A percentile compares a stretch with the other conserved stretches of the same genome.
phyloP scores from a whole-genome alignment of 1,284 basidiomycete species.

The Polyporus tsugae region DNA sequence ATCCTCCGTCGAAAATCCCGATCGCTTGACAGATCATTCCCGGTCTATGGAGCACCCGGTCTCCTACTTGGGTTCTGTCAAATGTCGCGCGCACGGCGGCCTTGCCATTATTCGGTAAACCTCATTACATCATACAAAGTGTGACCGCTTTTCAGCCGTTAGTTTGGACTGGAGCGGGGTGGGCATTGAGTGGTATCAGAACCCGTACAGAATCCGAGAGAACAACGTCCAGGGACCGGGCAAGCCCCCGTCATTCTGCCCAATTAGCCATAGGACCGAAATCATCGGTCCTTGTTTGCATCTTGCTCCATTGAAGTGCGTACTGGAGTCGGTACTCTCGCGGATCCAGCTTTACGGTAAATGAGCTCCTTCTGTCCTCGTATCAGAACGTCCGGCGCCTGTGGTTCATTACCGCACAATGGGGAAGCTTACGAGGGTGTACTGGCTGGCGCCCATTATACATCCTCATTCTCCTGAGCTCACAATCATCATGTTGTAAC shows the following conservation, averaged over 20 bases:
- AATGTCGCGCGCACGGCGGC: constrained; percentile 3
- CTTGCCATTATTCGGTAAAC: neutral
- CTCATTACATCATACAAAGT: neutral
- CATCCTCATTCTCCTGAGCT: neutral
- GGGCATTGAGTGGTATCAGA: neutral
- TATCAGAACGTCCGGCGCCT: neutral
- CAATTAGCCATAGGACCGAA: constrained; percentile 1
- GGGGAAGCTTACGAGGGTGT: constrained; percentile 4
- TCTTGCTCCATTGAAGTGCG: constrained; percentile 1
- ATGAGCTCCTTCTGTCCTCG: neutral
- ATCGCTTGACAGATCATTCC: neutral
- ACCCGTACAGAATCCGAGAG: neutral
- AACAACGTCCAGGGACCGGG: neutral
- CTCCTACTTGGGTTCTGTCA: neutral
- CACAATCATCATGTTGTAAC: neutral
- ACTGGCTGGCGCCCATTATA: neutral
- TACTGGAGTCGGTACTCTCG: neutral
- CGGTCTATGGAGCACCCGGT: neutral
- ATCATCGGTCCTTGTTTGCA: neutral
- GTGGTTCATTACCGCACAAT: neutral
- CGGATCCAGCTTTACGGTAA: neutral
- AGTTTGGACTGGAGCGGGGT: neutral
- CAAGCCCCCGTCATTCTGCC: neutral
- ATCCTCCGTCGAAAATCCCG: neutral
- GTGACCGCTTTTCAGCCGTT: constrained; percentile 1